phyloP scores from a whole-genome alignment of 106 monocot species.

The Dactylorhiza incarnata region DNA sequence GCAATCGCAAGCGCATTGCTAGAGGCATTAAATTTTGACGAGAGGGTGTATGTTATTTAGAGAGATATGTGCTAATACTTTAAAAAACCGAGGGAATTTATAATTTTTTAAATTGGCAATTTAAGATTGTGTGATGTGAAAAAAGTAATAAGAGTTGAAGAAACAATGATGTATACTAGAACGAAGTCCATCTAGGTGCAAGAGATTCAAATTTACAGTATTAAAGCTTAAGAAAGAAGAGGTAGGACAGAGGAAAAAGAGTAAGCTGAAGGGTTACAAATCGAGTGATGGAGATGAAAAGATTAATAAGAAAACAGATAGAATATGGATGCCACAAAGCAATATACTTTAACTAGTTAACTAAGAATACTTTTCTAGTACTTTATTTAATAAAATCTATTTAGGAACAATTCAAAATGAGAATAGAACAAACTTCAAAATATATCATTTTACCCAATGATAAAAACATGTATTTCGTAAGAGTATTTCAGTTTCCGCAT shows the following conservation, averaged over 20 bases:
- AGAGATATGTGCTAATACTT: background rate
- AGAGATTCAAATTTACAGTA: background rate
- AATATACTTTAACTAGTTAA: background rate
- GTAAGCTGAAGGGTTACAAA: background rate
- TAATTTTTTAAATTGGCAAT: too few species aligned
- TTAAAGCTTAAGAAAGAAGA: background rate
- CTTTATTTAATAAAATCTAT: background rate
- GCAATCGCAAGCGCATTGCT: background rate
- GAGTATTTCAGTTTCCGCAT: background rate
- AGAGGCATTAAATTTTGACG: background rate
- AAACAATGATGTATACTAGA: background rate
- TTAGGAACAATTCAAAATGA: background rate
- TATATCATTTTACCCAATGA: background rate
- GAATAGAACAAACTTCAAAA: background rate
- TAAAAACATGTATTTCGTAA: background rate
- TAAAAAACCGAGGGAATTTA: too few species aligned
- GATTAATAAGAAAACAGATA: background rate
- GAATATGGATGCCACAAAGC: background rate
- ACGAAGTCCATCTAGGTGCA: background rate
- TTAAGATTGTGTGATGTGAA: background rate
- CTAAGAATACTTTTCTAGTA: background rate
- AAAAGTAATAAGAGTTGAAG: background rate
- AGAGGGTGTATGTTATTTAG: background rate
- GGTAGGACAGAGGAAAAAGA: background rate
- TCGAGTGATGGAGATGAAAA: background rate